Base-by-base conservation (phyloP, 2,329 filamentous ascomycete species). In the Fusarium dlaminii region DNA sequence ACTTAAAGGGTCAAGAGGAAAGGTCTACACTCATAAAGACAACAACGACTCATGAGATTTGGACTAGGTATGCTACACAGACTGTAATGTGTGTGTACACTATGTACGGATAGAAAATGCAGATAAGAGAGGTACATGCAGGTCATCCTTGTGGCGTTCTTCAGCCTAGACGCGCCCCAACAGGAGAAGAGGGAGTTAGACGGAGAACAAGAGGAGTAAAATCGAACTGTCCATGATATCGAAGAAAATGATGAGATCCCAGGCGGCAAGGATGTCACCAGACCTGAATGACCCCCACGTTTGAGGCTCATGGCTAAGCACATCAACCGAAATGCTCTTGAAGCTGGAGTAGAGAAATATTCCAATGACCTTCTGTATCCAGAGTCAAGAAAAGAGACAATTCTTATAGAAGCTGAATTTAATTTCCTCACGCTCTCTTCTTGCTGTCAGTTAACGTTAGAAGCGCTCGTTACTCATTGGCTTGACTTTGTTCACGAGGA, bases 401-500 rank as follows among this genome's bases (percentile, higher is more conserved):
- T 22, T 24, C 4, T 30, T 8, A 30, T 24, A 22, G 45, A 43
- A 42, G 22, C 45, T 46, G 45, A 42, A 42, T 18, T 29, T 13
- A 36, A 11, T 11, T 34, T 32, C 20, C 18, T n/a, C 18, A 45
- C 22, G 39, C 61, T 45, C 51, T 37, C 43, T 40, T 51, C 37
- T 37, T 56, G 20, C 17, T 57, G 29, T 36, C 37, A 36, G 29
- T 32, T n/a, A n/a, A n/a, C n/a, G n/a, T n/a, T 78, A 78, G 66
- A 78, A 78, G 77, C 77, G 77, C 77, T 65, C 42, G 37, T 29
- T 56, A 58, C 40, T 62, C 32, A 78, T 78, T 78, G 77, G 77
- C 43, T 64, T 68, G 61, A 59, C 61, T 51, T 29, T 58, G 62
- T 56, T 70, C 73, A 66, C 62, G 72, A 71, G 70, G 69, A 76